phyloP scores from a whole-genome alignment of 768 basidiomycete genomes.

The Calocybe indica region DNA sequence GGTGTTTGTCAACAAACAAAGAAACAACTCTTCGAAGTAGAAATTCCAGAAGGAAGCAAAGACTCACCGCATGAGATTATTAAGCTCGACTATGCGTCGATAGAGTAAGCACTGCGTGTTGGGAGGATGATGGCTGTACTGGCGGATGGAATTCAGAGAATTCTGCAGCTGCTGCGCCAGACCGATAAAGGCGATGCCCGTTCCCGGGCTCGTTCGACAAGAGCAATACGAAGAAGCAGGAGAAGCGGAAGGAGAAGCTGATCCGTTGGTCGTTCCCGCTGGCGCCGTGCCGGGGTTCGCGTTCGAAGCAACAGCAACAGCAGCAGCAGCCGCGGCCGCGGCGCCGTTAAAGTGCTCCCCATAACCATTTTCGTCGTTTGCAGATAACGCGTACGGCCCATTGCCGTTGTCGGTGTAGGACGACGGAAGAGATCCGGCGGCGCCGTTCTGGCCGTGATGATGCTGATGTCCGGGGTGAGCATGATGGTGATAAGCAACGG shows the following conservation, averaged over 20 bases:
- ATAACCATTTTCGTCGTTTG: constrained; percentile 33
- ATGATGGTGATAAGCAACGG: constrained; percentile 19
- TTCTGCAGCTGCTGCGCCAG: constrained; percentile 60
- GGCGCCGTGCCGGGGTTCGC: no score
- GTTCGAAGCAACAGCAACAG: no score
- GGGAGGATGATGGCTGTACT: constrained; percentile 53
- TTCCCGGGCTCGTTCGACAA: constrained; percentile 58
- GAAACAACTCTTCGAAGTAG: no score
- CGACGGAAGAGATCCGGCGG: constrained; percentile 19
- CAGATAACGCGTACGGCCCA: constrained; percentile 28
- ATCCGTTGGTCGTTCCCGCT: no score
- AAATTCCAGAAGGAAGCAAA: neutral
- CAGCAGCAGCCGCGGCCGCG: constrained; percentile 20
- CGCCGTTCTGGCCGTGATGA: constrained; percentile 4
- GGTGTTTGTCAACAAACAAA: no score
- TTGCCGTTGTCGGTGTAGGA: constrained; percentile 33
- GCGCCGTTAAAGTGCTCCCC: constrained; percentile 27
- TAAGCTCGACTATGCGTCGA: constrained; percentile 55
- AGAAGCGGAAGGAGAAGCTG: no score
- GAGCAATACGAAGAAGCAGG: constrained; percentile 28
- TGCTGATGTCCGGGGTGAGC: constrained; percentile 12
- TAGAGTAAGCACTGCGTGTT: constrained; percentile 50
- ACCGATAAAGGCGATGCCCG: constrained; percentile 51
- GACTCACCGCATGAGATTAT: constrained; percentile 62
- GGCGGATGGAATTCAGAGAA: constrained; percentile 50